phyloP scores from a whole-genome alignment of 345 rosid species.

The Aurinia saxatilis region DNA sequence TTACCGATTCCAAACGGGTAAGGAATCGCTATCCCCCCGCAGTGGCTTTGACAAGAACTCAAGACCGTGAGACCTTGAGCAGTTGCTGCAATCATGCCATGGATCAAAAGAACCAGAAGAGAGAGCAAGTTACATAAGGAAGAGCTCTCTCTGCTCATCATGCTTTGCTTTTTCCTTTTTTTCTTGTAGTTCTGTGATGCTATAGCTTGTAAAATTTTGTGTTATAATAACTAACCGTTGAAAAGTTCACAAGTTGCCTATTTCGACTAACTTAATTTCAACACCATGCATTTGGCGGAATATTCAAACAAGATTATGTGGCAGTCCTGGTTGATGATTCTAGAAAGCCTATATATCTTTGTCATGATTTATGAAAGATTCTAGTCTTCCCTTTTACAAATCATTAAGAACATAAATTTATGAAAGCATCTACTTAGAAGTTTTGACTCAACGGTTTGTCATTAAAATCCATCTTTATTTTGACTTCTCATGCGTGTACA shows the following conservation, averaged over 20 bases:
- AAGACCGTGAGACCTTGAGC: slow-evolving; percentile 7
- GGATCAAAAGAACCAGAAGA: slow-evolving; percentile 15
- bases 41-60: slow-evolving; percentile 20
- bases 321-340: neutral
- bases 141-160: slow-evolving; percentile 10
- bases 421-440: neutral
- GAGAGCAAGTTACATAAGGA: neutral
- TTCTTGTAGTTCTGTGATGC: slow-evolving; percentile 8
- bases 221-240: neutral
- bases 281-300: neutral
- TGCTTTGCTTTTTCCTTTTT: neutral
- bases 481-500: slow-evolving; percentile 5
- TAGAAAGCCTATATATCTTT: neutral
- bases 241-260: neutral
- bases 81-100: neutral
- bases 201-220: neutral
- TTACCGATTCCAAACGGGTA: slow-evolving; percentile 35
- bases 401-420: neutral
- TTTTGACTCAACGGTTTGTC: neutral
- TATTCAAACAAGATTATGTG: neutral
- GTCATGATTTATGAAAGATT: neutral
- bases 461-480: neutral
- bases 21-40: slow-evolving; percentile 36
- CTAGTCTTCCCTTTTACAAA: neutral
- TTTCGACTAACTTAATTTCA: slow-evolving; percentile 1